Evolutionary conservation across 768 basidiomycete species (phyloP).

Genomic region (Pleurotus cornucopiae): DNA sequence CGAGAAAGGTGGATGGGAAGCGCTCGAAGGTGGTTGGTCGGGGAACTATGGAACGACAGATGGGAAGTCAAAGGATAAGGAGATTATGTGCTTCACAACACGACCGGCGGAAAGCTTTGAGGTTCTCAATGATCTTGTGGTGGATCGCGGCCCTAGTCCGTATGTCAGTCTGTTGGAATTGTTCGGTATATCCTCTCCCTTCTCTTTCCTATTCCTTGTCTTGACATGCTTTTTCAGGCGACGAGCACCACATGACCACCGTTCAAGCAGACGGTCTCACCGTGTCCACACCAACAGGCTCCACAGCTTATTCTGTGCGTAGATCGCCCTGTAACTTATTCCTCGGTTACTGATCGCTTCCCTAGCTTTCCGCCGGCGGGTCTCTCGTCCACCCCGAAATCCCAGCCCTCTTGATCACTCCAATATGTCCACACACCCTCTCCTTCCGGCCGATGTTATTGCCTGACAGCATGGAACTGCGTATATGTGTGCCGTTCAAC

Average conservation of each 20-base stretch:
- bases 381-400: constrained; percentile 98
- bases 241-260: constrained; percentile 98
- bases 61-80: constrained; percentile 72
- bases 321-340: constrained; percentile 9
- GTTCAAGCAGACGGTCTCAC: constrained; percentile 97
- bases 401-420: constrained; percentile 92
- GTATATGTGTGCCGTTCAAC: constrained; percentile 99
- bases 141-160: constrained; percentile 96
- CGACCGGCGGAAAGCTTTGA: constrained; percentile 95
- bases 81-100: constrained; percentile 98
- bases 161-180: constrained; percentile 95
- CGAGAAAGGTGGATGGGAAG: constrained; percentile 92
- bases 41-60: constrained; percentile 33
- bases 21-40: constrained; percentile 77
- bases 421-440: constrained; percentile 96
- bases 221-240: constrained; percentile 49
- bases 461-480: constrained; percentile 96
- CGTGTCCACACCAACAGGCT: constrained; percentile 95
- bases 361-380: constrained; percentile 88
- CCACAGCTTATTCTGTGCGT: constrained; percentile 94
- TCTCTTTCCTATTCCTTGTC: neutral
- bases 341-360: constrained; percentile 7
- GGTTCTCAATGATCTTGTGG: constrained; percentile 93
- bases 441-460: constrained; percentile 99
- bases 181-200: constrained; percentile 64